These are phyloP conservation scores for Arthrobotrys iridis DNA, from an alignment of 2,329 filamentous ascomycete species.

Conservation along the genomic window DNA sequence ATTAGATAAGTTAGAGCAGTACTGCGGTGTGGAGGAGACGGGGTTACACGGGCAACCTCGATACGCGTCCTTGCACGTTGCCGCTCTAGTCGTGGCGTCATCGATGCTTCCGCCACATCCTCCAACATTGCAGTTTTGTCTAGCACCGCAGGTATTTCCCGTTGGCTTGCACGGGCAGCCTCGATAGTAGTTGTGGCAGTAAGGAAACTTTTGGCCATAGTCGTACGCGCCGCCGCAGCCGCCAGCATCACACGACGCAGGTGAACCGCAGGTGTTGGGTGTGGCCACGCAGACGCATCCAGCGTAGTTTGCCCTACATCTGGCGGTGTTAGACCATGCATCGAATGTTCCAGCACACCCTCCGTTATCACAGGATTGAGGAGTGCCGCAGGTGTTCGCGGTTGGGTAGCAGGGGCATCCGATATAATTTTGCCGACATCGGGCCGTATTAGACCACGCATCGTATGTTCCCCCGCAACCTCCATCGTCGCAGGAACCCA, in stretches of 20 bases:
- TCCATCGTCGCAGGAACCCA: background rate
- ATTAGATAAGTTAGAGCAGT: background rate
- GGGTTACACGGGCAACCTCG: conserved; percentile 1
- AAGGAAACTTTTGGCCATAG: background rate
- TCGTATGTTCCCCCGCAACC: background rate
- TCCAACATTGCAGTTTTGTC: background rate
- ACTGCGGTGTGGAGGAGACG: background rate
- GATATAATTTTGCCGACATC: background rate
- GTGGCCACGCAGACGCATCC: background rate
- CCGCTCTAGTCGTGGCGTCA: background rate
- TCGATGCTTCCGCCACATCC: background rate
- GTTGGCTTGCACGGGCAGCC: background rate
- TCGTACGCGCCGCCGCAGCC: background rate
- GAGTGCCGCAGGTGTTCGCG: background rate
- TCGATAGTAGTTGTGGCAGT: background rate
- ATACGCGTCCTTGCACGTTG: background rate
- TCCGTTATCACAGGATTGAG: background rate
- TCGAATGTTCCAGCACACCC: background rate
- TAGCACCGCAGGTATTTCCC: background rate
- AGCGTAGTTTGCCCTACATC: background rate
- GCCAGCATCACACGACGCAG: background rate
- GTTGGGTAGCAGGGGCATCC: background rate
- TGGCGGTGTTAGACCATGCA: background rate
- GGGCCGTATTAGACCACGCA: background rate
- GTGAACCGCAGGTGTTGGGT: background rate